Evolutionary conservation across 2,329 filamentous ascomycete species (phyloP), one percentile per base, ranked within the genome.

Genomic region (Fusarium xylarioides): DNA sequence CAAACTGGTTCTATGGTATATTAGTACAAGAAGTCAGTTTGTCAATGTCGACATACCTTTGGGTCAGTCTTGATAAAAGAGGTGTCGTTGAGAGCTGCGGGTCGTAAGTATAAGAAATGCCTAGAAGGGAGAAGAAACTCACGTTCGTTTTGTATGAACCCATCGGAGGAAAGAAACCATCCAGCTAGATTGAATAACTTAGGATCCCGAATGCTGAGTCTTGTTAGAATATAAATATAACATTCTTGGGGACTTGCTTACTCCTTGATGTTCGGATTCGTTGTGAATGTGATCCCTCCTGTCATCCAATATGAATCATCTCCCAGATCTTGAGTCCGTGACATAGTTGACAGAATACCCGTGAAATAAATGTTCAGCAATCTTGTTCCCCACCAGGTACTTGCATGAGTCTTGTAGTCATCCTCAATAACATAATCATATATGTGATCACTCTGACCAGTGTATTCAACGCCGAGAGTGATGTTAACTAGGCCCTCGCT

Each of bases 311-410:
- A 72, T 4, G 28, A 44, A 4, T 32, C 32, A 8, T 73, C 28
- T 3, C 35, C 42, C 4, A 34, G 9, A 16, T 35, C 37, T n/a
- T 66, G 64, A 2, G 38, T 61, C 9, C 47, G 60, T 2, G 70
- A 63, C 70, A 73, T 72, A 1, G 50, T 58, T 4, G 49, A 32
- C 21, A 62, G 30, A 12, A 69, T 42, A 2, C 70, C 70, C 1
- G 70, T 40, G 4, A 59, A 55, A n/a, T 73, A 73, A 0, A 50
- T 55, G 19, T 72, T 73, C 6, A 72, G 26, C 11, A 73, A 23
- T 11, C 70, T 64, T 2, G 70, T 66, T 11, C 70, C 70, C 70
- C 68, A 73, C 68, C 70, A 73, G 23, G 26, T 58, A 16, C 65
- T 73, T 5, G 70, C 68, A 16, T 63, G 53, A 12, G 49, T 60